Percentiles rank a stretch among this genome's conserved stretches.
These are phyloP conservation scores for Trichoderma breve DNA, from an alignment of 2,329 filamentous ascomycete genomes.

Conservation along the genomic window DNA sequence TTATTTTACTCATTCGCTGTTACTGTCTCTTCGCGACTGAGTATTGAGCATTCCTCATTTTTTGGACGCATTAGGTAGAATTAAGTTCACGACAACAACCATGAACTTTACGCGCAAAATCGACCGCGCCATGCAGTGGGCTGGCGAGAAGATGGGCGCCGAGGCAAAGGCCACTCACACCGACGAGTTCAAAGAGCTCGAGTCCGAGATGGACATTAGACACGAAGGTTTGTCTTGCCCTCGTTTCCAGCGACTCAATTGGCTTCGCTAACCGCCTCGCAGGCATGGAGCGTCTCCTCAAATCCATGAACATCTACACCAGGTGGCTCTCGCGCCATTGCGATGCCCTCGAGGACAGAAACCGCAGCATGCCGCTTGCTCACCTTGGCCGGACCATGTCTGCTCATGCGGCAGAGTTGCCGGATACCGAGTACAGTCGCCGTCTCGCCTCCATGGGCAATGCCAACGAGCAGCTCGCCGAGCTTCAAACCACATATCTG, in stretches of 20 bases:
- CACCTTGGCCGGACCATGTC: conserved; percentile 85
- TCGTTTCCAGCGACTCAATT: neutral
- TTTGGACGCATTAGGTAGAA: neutral
- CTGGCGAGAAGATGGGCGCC: conserved; percentile 90
- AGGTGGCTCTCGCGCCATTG: conserved; percentile 84
- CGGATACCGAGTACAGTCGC: conserved; percentile 86
- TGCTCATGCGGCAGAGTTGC: conserved; percentile 84
- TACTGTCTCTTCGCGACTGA: neutral
- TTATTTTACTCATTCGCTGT: neutral
- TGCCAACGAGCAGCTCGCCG: conserved; percentile 82
- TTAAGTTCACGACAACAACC: conserved; percentile 13
- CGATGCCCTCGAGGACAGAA: conserved; percentile 77
- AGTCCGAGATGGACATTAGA: conserved; percentile 84
- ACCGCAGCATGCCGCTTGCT: conserved; percentile 77
- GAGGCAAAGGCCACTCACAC: conserved; percentile 84
- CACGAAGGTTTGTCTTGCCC: conserved; percentile 72
- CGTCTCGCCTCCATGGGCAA: conserved; percentile 77
- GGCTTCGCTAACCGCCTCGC: neutral
- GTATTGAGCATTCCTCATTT: neutral
- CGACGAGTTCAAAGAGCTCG: conserved; percentile 87
- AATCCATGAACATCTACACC: conserved; percentile 79
- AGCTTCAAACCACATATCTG: conserved; percentile 81
- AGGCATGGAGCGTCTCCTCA: conserved; percentile 91
- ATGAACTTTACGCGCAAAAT: conserved; percentile 77
- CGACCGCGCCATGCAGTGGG: conserved; percentile 96